Evolutionary conservation across 225 moss, liverwort and hornwort genomes (phyloP), one percentile per base, ranked within the genome.

Genomic region (Pseudisothecium myosuroides): DNA sequence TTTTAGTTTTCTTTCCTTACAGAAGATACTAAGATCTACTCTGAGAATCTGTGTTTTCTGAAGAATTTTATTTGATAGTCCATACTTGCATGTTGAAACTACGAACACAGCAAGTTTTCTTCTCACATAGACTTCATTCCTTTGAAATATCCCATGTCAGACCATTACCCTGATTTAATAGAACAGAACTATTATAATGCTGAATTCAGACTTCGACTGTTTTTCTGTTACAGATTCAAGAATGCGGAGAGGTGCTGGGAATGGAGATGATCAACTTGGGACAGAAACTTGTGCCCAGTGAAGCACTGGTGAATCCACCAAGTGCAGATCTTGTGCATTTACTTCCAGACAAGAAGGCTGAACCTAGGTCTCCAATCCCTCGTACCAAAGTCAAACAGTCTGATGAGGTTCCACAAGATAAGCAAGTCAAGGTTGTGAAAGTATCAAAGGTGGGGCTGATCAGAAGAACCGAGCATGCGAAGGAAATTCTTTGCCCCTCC

Each of bases 111-210:
- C 28, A 65, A 18, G 32, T 37, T 65, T 59, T 78, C 36, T 62
- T 54, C 71, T 85, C 73, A 54, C 91, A 92, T 95, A 88, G 92
- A 39, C 79, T 93, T 80, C 92, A 93, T 85, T 94, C 91, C 69
- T 90, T 93, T 21, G 94, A 94, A 94, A 93, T 76, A 96, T 86
- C 93, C 92, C 37, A 92, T 92, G 47, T 84, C 94, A 87, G 93
- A 93, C 84, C 8, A 91, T 90, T 84, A 88, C 91, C 15, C 91
- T 94, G 78, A 92, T 58, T 69, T 17, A 59, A 22, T 47, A 69
- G 62, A 84, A 37, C 34, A 72, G 12, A 23, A 17, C 61, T 71
- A 34, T 61, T 77, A 29, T 20, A 60, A 85, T 22, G n/a, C 85
- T 85, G 68, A 92, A 82, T 58, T 52, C 21, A 82, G 83, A 55